Base-by-base conservation (phyloP, 2,329 filamentous ascomycete genomes). In the Trichoderma oligosporum region DNA sequence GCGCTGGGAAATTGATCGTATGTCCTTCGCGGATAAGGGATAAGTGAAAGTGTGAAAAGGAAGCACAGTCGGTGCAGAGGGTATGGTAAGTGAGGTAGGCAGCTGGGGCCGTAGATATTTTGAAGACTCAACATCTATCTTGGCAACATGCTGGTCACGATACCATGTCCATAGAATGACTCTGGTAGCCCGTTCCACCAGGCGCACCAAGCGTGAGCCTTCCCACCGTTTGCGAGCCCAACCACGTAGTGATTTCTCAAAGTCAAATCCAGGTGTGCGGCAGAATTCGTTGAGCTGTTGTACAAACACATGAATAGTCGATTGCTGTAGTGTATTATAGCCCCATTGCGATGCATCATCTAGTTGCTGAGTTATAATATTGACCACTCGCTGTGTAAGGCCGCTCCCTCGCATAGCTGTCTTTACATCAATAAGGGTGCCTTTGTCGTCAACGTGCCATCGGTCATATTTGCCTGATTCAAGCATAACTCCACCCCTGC, bases 1-100 rank as follows among this genome's bases (percentile, higher is more conserved):
- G 22, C 94, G 84, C 70, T 97, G 93, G 7, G 94, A 97, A 62
- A 99, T 99, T 67, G 89, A 83, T 14, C 94, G 88, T 59, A 99
- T 91, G 63, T 97, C 90, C 69, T 89, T 91, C 4, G 94, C 91
- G 6, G 90, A 91, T 62, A 99, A 78, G 0, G 94, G 94, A 62
- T 89, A 96, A 1, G 94, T 99, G 67, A 99, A 99, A 0, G 94
- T 97, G 71, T 99, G 94, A 68, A 99, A 99, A 0, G 94, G 94
- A 1, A 99, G 79, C 1, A 99, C 92, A 0, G 94, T 99, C 2
- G 94, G 94, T 5, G 94, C 93, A 27, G 89, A 85, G 4, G 94
- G 94, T 8, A 96, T 82, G 1, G 88, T 82, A 29, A 99, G 77
- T 39, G 80, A 81, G 3, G 79, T 72, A 4, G 93, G 94, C 9